Base-by-base conservation (phyloP, 192 early-diverging fungal genomes). In the Cladochytrium replicatum region DNA sequence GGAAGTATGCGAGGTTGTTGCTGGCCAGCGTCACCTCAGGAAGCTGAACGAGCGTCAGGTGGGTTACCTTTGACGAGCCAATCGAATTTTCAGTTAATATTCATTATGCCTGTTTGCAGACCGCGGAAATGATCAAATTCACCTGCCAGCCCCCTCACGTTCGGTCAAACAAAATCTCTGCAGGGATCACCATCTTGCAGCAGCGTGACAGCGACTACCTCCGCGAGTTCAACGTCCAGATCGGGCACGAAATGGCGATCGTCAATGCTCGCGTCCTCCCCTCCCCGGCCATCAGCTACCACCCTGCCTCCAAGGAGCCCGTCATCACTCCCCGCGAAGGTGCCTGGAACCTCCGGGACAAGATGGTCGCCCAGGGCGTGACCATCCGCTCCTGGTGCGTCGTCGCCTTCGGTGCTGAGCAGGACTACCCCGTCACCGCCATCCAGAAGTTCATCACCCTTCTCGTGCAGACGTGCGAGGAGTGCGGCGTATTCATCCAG, bases 111-210 rank as follows among this genome's bases (percentile, higher is more conserved):
- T n/a, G n/a, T n/a, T n/a, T n/a, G n/a, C 83, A 91, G 71, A 94
- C 91, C 0, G 84, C 88, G 0, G 90, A 97, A 55, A 94, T 97
- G 91, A 93, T 97, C 56, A 87, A 80, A 25, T 89, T 88, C 56
- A 91, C 90, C 0, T 90, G 87, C 55, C 81, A 86, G 61, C 73
- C 71, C 26, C 93, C 93, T 0, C 70, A 77, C 41, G 74, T 87
- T 13, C 86, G 92, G 42, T 76, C 78, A 46, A 75, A 83, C 58
- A 87, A 87, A 54, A 97, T 97, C 52, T 71, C 63, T n/a, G 72
- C 83, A 17, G 84, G 80, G 6, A 60, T 88, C n/a, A 64, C 67
- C 7, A 57, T 83, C 29, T 61, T 93, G 51, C 50, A 75, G 56
- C 44, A 87, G 76, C 63, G 69, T 13, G 70, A 69, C 23, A 85